Evolutionary conservation across 805 yeast species (phyloP).

Genomic region (Jamesozyma gamospora): DNA sequence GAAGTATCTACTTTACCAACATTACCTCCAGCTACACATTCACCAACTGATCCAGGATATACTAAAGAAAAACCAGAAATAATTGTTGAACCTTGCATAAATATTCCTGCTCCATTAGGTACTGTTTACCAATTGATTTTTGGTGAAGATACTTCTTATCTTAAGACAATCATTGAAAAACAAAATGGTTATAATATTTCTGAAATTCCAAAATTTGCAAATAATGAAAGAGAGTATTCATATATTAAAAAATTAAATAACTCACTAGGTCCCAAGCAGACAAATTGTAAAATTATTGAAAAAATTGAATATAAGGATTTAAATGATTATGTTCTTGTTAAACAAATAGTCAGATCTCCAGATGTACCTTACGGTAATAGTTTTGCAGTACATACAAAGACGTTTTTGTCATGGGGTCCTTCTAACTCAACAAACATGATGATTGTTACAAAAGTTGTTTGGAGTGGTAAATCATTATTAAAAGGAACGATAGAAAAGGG

Average conservation of each 20-base stretch:
- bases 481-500: conserved; percentile 71
- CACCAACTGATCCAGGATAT: conserved; percentile 38
- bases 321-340: conserved; percentile 34
- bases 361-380: conserved; percentile 70
- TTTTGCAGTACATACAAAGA: conserved; percentile 51
- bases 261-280: conserved; percentile 65
- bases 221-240: conserved; percentile 39
- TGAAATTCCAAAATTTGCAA: conserved; percentile 36
- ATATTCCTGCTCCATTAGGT: conserved; percentile 56
- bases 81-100: conserved; percentile 40
- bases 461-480: conserved; percentile 71
- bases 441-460: conserved; percentile 51
- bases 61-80: conserved; percentile 41
- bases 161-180: conserved; percentile 37
- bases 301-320: conserved; percentile 41
- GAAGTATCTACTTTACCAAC: conserved; percentile 23
- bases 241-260: conserved; percentile 53
- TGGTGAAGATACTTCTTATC: conserved; percentile 48
- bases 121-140: conserved; percentile 50
- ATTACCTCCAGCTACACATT: conserved; percentile 33
- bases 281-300: conserved; percentile 53
- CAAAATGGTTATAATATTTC: conserved; percentile 57
- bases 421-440: conserved; percentile 45
- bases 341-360: conserved; percentile 51
- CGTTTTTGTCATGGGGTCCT: conserved; percentile 57